Base-by-base conservation (phyloP, 805 yeast genomes). In the Priceomyces carsonii region DNA sequence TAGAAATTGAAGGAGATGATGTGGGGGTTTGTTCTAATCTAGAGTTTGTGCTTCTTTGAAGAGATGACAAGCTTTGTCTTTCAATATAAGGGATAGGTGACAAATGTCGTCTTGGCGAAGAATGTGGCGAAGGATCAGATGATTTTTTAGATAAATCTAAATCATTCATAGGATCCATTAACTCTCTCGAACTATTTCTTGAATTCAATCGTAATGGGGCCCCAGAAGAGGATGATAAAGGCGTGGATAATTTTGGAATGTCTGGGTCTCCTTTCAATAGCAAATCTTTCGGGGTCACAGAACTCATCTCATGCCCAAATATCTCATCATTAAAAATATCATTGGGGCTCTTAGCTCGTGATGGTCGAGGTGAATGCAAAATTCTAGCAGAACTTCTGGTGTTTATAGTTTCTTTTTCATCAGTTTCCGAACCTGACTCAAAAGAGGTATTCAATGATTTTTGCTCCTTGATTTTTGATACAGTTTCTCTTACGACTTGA, bases 401-500 rank as follows among this genome's bases (percentile, higher is more conserved):
- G 29, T 39, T 47, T 52, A 24, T 49, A 42, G 40, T 29, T 39
- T 26, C 33, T 42, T 18, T 51, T 18, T 38, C 42, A 18, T 42
- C 51, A 6, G 38, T 47, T n/a, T 38, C 53, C 7, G 48, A 47
- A n/a, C n/a, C n/a, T n/a, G n/a, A n/a, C 9, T 44, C 51, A 14
- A 37, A 50, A 16, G 40, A 33, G 20, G 45, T 53, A 22, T 46
- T 41, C 3, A 38, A 18, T 25, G 43, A 24, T 7, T 61, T 57
- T 36, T 59, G 61, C 28, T 62, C 77, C 35, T 66, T 64, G 8
- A 77, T 81, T 46, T 72, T 76, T 23, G 62, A 57, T 2, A 88
- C 72, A 0, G 93, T 82, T 22, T 79, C 79, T 16, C 71, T 63
- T 3, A 90, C 85, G 1, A 82, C 68, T 23, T 66, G 60, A 18